phyloP scores from a whole-genome alignment of 2,329 filamentous ascomycete genomes.

The Helotiales sp. region DNA sequence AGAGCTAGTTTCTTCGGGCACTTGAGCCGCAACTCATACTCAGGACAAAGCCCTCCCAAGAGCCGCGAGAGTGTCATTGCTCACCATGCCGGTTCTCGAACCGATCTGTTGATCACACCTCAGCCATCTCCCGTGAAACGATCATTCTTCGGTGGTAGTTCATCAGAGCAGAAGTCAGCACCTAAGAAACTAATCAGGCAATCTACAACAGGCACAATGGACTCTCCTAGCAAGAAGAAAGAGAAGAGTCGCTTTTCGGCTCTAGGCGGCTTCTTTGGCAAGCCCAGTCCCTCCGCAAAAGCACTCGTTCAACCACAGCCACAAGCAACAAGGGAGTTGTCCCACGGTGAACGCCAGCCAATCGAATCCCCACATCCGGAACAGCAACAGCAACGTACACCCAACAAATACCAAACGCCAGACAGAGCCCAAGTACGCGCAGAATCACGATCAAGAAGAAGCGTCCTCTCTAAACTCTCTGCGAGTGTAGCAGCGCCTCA shows the following conservation, averaged over 20 bases:
- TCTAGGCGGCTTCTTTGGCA: constrained; percentile 37
- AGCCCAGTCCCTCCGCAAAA: constrained; percentile 22
- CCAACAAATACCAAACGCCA: constrained; percentile 2
- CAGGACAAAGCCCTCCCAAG: constrained; percentile 35
- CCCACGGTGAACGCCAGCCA: constrained; percentile 27
- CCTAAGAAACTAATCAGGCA: constrained; percentile 38
- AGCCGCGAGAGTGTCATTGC: constrained; percentile 43
- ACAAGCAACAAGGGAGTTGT: constrained; percentile 26
- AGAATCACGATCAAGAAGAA: constrained; percentile 24
- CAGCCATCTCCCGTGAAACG: constrained; percentile 41
- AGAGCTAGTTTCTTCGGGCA: constrained; percentile 48
- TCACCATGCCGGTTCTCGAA: constrained; percentile 39
- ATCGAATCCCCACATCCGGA: constrained; percentile 20
- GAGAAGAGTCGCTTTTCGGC: constrained; percentile 55
- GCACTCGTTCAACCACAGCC: constrained; percentile 2
- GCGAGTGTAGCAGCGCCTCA: constrained; percentile 8
- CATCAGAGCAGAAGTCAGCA: constrained; percentile 35
- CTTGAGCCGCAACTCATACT: constrained; percentile 33
- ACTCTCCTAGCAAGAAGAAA: constrained; percentile 24
- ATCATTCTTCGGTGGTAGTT: constrained; percentile 45
- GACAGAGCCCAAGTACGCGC: constrained; percentile 9
- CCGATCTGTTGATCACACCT: constrained; percentile 35
- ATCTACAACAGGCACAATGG: constrained; percentile 28
- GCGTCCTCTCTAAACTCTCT: constrained; percentile 21
- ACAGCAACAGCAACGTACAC: constrained; percentile 2